phyloP scores from a whole-genome alignment of 768 basidiomycete species.

The Melanogaster broomeanus region DNA sequence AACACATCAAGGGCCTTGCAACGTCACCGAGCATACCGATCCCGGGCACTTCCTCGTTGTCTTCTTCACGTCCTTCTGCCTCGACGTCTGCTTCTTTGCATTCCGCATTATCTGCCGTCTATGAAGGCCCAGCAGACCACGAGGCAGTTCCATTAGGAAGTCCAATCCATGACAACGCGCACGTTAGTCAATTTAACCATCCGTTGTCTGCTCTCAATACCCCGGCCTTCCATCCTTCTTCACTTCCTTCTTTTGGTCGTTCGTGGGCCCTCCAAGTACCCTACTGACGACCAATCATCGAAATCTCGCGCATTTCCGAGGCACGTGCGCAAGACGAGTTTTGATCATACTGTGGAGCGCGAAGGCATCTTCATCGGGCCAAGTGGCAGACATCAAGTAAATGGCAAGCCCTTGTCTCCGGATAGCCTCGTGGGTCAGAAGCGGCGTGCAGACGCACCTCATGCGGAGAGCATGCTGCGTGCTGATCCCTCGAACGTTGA shows the following conservation, averaged over 20 bases:
- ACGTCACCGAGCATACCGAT: conserved; percentile 37
- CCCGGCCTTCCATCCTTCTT: conserved; percentile 64
- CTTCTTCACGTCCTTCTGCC: conserved; percentile 49
- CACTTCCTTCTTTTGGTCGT: conserved; percentile 72
- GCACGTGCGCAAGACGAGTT: conserved; percentile 91
- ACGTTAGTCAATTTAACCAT: conserved; percentile 39
- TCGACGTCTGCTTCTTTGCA: conserved; percentile 39
- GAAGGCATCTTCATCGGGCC: conserved; percentile 59
- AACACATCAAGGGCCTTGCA: conserved; percentile 16
- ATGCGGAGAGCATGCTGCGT: conserved; percentile 76
- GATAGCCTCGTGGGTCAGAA: conserved; percentile 71
- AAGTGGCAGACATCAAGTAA: conserved; percentile 77
- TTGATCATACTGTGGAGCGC: conserved; percentile 85
- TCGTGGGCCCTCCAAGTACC: conserved; percentile 51
- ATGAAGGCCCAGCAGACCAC: conserved; percentile 44
- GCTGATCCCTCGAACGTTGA: conserved; percentile 69
- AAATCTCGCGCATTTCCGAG: conserved; percentile 68
- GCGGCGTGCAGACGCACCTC: conserved; percentile 80
- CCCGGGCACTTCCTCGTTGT: conserved; percentile 44
- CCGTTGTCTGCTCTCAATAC: conserved; percentile 43
- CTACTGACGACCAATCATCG: conserved; percentile 33
- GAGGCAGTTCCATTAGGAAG: conserved; percentile 40
- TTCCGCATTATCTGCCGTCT: conserved; percentile 48
- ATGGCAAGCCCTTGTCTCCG: conserved; percentile 69
- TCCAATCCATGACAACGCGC: conserved; percentile 27